A percentile compares a stretch with the other conserved stretches of the same genome.
These are phyloP conservation scores for Vitis hybrid DNA, from an alignment of 177 flowering plant species.

Conservation along the genomic window DNA sequence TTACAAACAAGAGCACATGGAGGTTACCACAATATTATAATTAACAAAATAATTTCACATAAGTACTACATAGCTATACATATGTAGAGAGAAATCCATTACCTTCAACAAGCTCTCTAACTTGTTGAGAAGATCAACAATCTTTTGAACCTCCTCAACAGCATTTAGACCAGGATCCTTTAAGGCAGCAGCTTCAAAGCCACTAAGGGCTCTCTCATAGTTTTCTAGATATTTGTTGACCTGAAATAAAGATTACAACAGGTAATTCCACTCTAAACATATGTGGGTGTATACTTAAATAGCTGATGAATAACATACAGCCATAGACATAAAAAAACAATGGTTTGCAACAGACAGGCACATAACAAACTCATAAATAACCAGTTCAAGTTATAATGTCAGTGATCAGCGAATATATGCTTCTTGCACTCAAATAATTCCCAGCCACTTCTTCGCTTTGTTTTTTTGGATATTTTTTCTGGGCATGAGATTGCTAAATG, in stretches of 20 bases:
- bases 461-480: too few relatives aligned
- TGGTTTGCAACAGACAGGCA: background rate
- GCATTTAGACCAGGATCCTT: constrained; percentile 91
- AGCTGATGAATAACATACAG: background rate
- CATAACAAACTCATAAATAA: background rate
- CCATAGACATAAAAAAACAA: background rate
- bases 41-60: background rate
- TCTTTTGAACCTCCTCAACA: constrained; percentile 62
- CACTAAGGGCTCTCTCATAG: constrained; percentile 87
- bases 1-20: too few relatives aligned
- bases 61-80: background rate
- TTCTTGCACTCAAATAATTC: too few relatives aligned
- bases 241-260: constrained; percentile 29
- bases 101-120: constrained; percentile 60
- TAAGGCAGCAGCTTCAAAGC: constrained; percentile 89
- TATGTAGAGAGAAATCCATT: constrained; percentile 8
- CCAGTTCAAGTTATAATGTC: background rate
- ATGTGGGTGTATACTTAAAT: background rate
- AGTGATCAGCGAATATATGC: background rate
- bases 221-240: constrained; percentile 84
- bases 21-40: too few relatives aligned
- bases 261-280: background rate
- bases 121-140: constrained; percentile 74
- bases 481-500: too few relatives aligned
- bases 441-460: too few relatives aligned